Conservation (phyloP, 2,329 filamentous ascomycete genomes). For the Colletotrichum karsti region DNA sequence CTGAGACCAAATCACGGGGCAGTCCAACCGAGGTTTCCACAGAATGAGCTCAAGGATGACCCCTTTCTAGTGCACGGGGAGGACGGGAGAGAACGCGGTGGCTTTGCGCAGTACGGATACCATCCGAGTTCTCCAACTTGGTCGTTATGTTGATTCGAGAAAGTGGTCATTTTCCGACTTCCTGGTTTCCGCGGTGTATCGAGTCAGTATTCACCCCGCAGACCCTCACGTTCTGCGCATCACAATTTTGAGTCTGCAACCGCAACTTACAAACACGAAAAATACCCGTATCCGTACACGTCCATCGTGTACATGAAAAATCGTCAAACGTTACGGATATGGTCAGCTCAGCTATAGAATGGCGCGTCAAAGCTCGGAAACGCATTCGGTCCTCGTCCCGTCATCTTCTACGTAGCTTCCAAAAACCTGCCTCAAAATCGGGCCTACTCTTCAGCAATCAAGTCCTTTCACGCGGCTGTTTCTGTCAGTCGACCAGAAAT, state of each 20-base stretch:
- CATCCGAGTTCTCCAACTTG: no score
- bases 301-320: background rate
- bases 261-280: background rate
- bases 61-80: background rate
- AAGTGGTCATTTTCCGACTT: background rate
- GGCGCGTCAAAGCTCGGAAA: background rate
- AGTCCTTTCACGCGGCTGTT: background rate
- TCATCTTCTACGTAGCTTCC: background rate
- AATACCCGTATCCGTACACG: background rate
- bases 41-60: background rate
- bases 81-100: background rate
- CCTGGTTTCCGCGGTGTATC: background rate
- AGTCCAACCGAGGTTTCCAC: background rate
- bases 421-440: background rate
- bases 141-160: no score
- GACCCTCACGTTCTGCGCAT: background rate
- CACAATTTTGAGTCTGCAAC: background rate
- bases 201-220: background rate
- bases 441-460: background rate
- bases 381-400: background rate
- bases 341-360: background rate
- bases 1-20: background rate
- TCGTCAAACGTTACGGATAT: background rate
- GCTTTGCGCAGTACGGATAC: background rate
- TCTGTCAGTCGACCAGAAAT: background rate